Conservation (phyloP, 1,284 basidiomycete genomes). For the Cutaneotrichosporon curvatum region DNA sequence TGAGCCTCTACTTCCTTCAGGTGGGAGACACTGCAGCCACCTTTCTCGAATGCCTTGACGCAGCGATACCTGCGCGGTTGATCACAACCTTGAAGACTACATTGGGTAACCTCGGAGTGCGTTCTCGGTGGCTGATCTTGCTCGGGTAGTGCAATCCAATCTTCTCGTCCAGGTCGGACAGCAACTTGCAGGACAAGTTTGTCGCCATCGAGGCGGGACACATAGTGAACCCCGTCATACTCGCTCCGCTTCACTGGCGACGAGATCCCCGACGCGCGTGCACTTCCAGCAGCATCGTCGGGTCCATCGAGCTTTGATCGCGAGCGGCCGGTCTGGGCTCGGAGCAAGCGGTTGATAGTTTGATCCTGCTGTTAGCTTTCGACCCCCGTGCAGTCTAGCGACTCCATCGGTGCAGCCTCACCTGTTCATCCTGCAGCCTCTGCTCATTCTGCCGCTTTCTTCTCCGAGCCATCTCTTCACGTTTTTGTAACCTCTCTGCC, state of each 20-base stretch:
- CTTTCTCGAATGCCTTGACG: constrained; percentile 50
- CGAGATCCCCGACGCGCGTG: constrained; percentile 1
- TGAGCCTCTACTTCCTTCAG: constrained; percentile 36
- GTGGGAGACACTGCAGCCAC: constrained; percentile 54
- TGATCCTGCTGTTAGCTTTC: constrained; percentile 48
- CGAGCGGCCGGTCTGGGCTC: constrained; percentile 67
- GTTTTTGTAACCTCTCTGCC: constrained; percentile 67
- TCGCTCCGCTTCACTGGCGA: constrained; percentile 8
- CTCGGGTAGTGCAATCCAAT: constrained; percentile 5
- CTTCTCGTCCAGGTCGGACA: constrained; percentile 29
- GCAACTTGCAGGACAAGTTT: constrained; percentile 20
- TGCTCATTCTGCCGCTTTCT: constrained; percentile 79
- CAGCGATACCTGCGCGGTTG: constrained; percentile 53
- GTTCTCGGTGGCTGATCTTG: not conserved
- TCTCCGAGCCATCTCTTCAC: constrained; percentile 79
- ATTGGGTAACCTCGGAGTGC: constrained; percentile 5
- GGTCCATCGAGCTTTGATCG: constrained; percentile 57
- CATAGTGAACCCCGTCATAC: constrained; percentile 11
- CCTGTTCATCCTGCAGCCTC: constrained; percentile 88
- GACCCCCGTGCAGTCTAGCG: too few relatives aligned
- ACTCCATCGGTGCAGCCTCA: constrained; percentile 21
- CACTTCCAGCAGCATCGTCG: constrained; percentile 23
- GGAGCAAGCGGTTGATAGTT: constrained; percentile 83
- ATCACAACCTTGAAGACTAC: constrained; percentile 52
- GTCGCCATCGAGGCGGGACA: constrained; percentile 8